Conservation (phyloP, 83 land plant genomes). For the Thuja plicata region DNA sequence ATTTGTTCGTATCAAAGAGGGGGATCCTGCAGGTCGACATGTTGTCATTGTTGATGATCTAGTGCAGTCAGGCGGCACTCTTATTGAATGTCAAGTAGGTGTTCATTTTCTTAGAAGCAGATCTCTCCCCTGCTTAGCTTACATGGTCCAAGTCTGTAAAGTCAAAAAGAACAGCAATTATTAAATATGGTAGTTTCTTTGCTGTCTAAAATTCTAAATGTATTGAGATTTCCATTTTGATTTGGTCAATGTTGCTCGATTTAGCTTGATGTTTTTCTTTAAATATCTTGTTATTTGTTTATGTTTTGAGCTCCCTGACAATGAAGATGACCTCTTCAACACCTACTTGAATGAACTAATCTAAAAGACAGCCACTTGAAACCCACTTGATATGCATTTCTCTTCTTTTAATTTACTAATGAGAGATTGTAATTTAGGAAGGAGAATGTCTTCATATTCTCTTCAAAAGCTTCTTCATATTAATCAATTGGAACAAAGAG, state of each 20-base stretch:
- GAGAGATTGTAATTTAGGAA: background rate
- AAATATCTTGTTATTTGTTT: background rate
- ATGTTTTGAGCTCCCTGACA: background rate
- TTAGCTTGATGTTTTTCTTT: background rate
- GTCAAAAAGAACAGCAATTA: background rate
- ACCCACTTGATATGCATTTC: background rate
- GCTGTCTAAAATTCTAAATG: background rate
- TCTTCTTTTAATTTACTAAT: background rate
- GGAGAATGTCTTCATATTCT: background rate
- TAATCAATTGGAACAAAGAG: background rate
- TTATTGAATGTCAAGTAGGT: constrained; percentile 85
- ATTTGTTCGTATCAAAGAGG: constrained; percentile 82
- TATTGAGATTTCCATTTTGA: constrained; percentile 8
- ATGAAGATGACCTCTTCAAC: background rate
- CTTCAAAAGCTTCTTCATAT: background rate
- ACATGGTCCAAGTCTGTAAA: background rate
- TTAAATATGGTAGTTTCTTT: background rate
- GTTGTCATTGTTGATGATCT: constrained; percentile 95
- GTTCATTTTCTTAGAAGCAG: background rate
- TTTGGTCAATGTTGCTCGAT: background rate
- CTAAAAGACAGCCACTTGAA: background rate
- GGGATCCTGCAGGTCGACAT: constrained; percentile 75
- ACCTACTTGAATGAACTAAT: background rate
- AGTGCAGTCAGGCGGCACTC: constrained; percentile 91
- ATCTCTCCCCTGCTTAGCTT: background rate